Percentiles rank a stretch among this genome's conserved stretches.
These are phyloP conservation scores for Fabrea salina DNA, from an alignment of 169 alveolate species.

Conservation along the genomic window DNA sequence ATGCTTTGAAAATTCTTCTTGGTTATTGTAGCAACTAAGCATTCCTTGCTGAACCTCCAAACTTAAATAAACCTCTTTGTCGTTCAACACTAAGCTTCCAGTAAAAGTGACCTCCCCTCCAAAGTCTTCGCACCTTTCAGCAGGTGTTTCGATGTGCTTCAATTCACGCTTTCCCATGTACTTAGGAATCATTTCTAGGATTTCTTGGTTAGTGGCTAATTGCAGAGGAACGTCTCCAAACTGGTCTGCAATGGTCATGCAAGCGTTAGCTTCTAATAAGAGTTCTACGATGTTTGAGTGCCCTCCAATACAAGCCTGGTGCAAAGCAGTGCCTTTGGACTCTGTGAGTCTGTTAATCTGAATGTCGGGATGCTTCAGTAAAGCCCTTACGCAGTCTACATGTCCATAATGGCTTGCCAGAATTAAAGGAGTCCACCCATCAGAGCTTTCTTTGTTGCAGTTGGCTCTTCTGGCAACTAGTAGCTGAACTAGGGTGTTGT, in stretches of 20 bases:
- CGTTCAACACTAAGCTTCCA: not conserved
- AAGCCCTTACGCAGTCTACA: conserved; percentile 5
- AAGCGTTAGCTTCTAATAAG: not conserved
- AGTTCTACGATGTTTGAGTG: not conserved
- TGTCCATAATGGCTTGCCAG: not conserved
- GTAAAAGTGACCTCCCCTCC: not conserved
- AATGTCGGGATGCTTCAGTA: not conserved
- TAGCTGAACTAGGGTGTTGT: not conserved
- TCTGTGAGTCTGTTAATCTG: not conserved
- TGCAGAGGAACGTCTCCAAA: not conserved
- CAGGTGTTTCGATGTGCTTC: not conserved
- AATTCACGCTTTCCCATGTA: not conserved
- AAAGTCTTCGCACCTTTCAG: not conserved
- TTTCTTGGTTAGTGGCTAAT: not conserved
- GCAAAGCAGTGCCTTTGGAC: conserved; percentile 16
- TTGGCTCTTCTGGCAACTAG: not conserved
- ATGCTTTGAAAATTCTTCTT: not conserved
- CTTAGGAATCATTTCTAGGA: not conserved
- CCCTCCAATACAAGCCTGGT: conserved; percentile 9
- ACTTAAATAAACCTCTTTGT: not conserved
- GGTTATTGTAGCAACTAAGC: not conserved
- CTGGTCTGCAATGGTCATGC: not conserved
- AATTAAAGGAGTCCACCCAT: conserved; percentile 5
- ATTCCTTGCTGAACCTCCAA: not conserved
- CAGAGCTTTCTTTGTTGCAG: conserved; percentile 4